phyloP scores from a whole-genome alignment of 1,139 yeast species.

The Blastobotrys niveus region DNA sequence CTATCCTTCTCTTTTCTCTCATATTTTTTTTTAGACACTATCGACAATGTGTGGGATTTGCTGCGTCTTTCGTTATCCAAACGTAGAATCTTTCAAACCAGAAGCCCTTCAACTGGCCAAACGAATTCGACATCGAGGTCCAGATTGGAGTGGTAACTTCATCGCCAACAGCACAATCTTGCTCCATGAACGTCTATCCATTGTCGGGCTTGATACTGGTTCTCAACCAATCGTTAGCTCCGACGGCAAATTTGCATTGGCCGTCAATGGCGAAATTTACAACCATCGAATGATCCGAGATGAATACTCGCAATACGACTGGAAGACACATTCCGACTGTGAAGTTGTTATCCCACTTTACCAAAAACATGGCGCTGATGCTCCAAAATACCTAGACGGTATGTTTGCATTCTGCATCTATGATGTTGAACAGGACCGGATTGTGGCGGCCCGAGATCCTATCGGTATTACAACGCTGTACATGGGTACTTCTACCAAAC shows the following conservation, averaged over 20 bases:
- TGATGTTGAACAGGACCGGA: constrained; percentile 77
- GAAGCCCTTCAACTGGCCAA: constrained; percentile 86
- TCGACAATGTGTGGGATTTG: constrained; percentile 89
- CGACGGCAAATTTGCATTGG: constrained; percentile 66
- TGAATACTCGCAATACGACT: constrained; percentile 62
- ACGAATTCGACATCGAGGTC: constrained; percentile 95
- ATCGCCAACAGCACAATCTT: constrained; percentile 69
- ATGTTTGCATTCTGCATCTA: constrained; percentile 95
- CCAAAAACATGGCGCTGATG: constrained; percentile 77
- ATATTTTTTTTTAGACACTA: not conserved
- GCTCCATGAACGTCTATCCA: constrained; percentile 93
- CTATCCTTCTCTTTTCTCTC: constrained; percentile 1
- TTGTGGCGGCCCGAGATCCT: constrained; percentile 97
- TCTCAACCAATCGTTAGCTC: constrained; percentile 91
- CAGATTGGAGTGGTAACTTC: constrained; percentile 96
- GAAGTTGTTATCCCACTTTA: constrained; percentile 94
- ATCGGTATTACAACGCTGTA: constrained; percentile 94
- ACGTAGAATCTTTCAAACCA: constrained; percentile 73
- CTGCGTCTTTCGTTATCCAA: constrained; percentile 81
- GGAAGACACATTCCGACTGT: constrained; percentile 88
- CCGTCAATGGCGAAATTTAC: constrained; percentile 97
- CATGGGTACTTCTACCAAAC: constrained; percentile 75
- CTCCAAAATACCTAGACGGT: constrained; percentile 92
- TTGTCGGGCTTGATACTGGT: constrained; percentile 85
- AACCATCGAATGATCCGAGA: constrained; percentile 88